Percentiles rank a stretch among this genome's conserved stretches.
Evolutionary conservation across 306 rosid genomes (phyloP).

Genomic region (Corylus avellana): DNA sequence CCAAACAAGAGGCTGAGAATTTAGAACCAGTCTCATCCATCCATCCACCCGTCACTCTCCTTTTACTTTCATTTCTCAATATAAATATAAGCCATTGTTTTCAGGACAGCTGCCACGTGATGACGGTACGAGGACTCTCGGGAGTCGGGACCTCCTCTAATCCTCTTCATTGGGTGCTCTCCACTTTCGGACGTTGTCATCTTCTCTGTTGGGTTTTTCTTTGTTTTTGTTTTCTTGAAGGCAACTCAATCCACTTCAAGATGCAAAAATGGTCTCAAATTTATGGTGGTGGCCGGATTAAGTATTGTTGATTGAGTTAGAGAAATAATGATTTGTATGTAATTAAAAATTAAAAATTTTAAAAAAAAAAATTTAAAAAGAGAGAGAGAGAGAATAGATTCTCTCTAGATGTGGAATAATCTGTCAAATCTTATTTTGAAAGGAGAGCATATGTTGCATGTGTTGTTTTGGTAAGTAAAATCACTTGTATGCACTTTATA

Average conservation of each 20-base stretch:
- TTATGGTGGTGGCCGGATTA: background rate
- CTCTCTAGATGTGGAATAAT: background rate
- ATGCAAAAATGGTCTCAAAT: background rate
- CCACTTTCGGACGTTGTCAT: too few species aligned
- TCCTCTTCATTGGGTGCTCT: too few species aligned
- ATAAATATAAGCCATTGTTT: conserved; percentile 15
- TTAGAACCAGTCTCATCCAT: conserved; percentile 13
- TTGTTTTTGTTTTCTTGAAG: too few species aligned
- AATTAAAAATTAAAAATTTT: too few species aligned
- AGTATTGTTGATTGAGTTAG: too few species aligned
- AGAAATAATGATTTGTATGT: too few species aligned
- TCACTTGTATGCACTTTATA: background rate
- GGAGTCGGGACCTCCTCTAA: background rate
- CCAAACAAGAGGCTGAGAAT: conserved; percentile 17
- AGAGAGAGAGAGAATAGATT: background rate
- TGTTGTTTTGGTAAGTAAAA: too few species aligned
- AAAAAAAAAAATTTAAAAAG: too few species aligned
- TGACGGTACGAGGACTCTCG: conserved; percentile 21
- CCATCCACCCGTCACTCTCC: conserved; percentile 18
- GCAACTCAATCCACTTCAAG: background rate
- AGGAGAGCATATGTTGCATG: background rate
- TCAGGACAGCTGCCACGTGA: conserved; percentile 29
- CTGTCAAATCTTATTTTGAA: background rate
- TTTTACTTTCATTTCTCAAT: background rate
- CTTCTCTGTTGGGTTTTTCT: too few species aligned